Evolutionary conservation across 163 green algal species (phyloP).

Genomic region (Chloromonas sp.): DNA sequence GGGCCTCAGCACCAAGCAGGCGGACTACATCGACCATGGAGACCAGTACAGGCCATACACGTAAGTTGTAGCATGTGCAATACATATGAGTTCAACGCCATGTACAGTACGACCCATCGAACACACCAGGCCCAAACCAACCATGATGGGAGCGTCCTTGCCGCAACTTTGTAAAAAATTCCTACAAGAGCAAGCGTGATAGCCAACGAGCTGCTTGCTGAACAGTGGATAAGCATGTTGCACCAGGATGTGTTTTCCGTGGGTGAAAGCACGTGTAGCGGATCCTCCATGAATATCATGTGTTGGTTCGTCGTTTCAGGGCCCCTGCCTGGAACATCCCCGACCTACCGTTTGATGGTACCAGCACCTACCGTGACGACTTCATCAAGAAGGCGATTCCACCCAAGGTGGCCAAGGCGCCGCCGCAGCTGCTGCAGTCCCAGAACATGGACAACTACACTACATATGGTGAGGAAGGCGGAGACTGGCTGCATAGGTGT

Average conservation of each 20-base stretch:
- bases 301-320: not conserved
- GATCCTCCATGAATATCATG: not conserved
- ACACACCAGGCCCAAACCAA: too few relatives aligned
- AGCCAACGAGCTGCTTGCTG: too few relatives aligned
- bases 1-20: constrained; percentile 2
- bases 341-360: not conserved
- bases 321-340: not conserved
- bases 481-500: not conserved
- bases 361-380: constrained; percentile 1
- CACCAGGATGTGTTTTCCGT: too few relatives aligned
- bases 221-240: not conserved
- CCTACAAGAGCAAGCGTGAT: not conserved
- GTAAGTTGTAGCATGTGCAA: not conserved
- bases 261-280: too few relatives aligned
- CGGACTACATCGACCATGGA: not conserved
- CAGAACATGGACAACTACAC: constrained; percentile 4
- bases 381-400: constrained; percentile 3
- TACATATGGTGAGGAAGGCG: not conserved
- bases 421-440: not conserved
- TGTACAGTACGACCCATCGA: too few relatives aligned
- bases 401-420: not conserved
- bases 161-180: too few relatives aligned
- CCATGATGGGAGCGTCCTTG: too few relatives aligned
- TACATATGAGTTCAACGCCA: too few relatives aligned
- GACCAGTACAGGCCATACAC: not conserved